These are phyloP conservation scores for Aspergillus carbonarius DNA, from an alignment of 2,329 filamentous ascomycete species.

Conservation along the genomic window DNA sequence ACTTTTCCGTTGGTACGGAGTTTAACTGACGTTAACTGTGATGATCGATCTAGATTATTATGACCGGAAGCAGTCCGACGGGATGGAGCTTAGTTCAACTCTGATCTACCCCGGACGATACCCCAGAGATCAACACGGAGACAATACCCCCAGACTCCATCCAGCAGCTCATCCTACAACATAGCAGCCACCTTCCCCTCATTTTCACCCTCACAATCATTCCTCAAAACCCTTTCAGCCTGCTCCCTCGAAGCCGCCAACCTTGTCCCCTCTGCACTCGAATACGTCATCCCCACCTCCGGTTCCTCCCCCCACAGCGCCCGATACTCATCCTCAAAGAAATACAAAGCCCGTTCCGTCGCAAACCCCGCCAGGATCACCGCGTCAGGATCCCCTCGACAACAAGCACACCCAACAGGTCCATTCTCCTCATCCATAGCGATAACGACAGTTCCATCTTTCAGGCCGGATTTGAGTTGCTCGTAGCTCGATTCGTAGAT, in stretches of 20 bases:
- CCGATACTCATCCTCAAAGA: slow-evolving; percentile 17
- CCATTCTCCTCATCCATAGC: not conserved
- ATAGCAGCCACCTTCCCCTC: not conserved
- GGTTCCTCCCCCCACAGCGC: slow-evolving; percentile 14
- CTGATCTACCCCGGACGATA: no score
- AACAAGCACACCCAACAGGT: slow-evolving; percentile 18
- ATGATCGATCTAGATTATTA: no score
- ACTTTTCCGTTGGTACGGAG: not conserved
- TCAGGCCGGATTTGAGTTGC: not conserved
- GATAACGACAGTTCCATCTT: slow-evolving; percentile 10
- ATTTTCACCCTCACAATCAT: not conserved
- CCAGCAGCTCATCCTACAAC: not conserved
- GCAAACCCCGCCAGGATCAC: slow-evolving; percentile 15
- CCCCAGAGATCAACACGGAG: not conserved
- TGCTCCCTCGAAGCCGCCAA: not conserved
- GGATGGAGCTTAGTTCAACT: no score
- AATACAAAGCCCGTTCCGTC: slow-evolving; percentile 16
- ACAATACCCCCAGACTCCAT: not conserved
- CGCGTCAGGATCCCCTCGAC: slow-evolving; percentile 19
- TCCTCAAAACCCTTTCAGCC: not conserved
- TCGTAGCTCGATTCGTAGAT: slow-evolving; percentile 14
- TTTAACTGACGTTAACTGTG: no score
- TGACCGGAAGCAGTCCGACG: no score
- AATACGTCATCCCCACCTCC: not conserved
- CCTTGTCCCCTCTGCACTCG: no score